Evolutionary conservation across 352 stramenopile species (phyloP), one percentile per base, ranked within the genome.

Genomic region (Pythium sukuiense): DNA sequence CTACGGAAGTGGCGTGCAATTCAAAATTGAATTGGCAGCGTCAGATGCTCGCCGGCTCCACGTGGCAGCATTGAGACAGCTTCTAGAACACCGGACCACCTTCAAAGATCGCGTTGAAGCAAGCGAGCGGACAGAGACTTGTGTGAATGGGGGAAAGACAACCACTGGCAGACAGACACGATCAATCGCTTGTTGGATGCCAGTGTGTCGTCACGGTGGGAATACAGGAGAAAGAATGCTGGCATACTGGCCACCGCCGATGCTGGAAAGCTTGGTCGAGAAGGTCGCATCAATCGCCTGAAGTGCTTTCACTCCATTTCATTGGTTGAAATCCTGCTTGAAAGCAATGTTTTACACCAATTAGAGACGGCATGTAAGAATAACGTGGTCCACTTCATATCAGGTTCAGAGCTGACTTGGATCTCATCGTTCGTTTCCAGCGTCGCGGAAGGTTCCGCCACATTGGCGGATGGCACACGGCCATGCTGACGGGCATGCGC

Each of bases 1-100:
- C 37, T 45, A 24, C 13, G 46, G 50, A 57, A 32, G 27, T 60
- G 29, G 26, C 1, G 3, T 58, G 12, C 63, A 60, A 71, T 71
- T 71, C 65, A 63, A 45, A 71, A 67, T 43, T 71, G 65, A 71
- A 67, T 71, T 59, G 65, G 37, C 3, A 33, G 18, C 9, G 14
- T 54, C n/a, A 53, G 16, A 39, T 16, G 53, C 20, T 24, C 16
- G n/a, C 8, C 18, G 29, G 56, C 2, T 69, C 55, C 63, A 70
- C 63, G 63, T 70, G 63, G 63, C 32, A 69, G 27, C 8, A 32
- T 16, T 30, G 33, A 43, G 33, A 27, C 30, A 46, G 20, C 13
- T 70, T 70, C 63, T 70, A 70, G 63, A 70, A 70, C 49, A 50
- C 50, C 33, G 39, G 41, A 30, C 33, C 37, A 39, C 24, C 24